Evolutionary conservation across 495 filamentous ascomycete species (phyloP), one percentile per base, ranked within the genome.

Genomic region (Terfezia claveryi): DNA sequence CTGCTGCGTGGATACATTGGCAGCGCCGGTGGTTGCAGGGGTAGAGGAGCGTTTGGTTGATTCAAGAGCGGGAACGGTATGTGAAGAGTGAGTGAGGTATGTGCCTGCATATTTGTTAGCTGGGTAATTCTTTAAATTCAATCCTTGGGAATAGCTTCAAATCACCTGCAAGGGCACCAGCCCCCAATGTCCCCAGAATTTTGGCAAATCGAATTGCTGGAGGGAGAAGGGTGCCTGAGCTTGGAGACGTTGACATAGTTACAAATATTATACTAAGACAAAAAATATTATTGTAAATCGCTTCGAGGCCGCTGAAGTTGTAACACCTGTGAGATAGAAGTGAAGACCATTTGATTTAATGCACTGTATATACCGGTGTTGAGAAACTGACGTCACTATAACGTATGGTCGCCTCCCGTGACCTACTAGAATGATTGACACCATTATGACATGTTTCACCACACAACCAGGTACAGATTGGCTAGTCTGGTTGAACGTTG

Each of bases 71-170:
- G 63, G 62, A 27, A 65, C 14, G 8, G 52, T 57, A 53, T 62
- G 59, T n/a, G 53, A 36, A 50, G 56, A 59, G 53, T 59, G 58
- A 4, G 62, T 60, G 44, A 60, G 62, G 55, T 62, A 61, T 12
- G 64, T 88, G 92, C 62, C 80, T 94, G 54, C 51, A 1, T 54
- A 27, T 17, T 53, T 54, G 10, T 46, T 63, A 14, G 59, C 10
- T 11, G 2, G 49, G 49, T 20, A 20, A 20, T 20, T 20, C 20
- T 20, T 20, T 20, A 20, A 20, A 20, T 20, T 20, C 20, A 20
- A 55, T 11, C 53, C 55, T 8, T 59, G 59, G 36, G 20, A 20
- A 20, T 20, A 20, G 20, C 20, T 20, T 20, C 20, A 20, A 20
- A 0, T 20, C 88, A 92, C 62, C 51, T 36, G 63, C 56, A 10